Evolutionary conservation across 2,329 filamentous ascomycete species (phyloP).

Genomic region (Sarocladiaceae sp.): DNA sequence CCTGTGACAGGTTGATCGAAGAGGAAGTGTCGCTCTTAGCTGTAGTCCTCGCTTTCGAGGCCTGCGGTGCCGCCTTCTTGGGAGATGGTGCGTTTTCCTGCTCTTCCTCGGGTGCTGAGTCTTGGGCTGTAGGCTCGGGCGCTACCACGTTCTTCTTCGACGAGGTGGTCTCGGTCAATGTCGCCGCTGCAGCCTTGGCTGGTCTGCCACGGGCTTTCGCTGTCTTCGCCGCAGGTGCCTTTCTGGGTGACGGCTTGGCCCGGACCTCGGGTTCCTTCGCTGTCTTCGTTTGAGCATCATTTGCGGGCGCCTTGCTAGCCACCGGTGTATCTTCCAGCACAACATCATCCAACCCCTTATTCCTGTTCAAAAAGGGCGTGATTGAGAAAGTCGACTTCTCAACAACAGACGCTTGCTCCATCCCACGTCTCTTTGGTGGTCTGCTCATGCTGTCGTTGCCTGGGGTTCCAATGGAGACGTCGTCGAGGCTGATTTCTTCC

Average conservation of each 20-base stretch:
- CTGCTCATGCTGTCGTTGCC: constrained; percentile 38
- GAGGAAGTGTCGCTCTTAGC: neutral
- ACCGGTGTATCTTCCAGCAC: constrained; percentile 23
- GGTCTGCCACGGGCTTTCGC: neutral
- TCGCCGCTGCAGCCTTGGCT: neutral
- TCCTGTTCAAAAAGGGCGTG: constrained; percentile 85
- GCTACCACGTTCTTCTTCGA: constrained; percentile 38
- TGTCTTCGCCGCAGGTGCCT: constrained; percentile 10
- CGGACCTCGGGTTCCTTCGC: constrained; percentile 12
- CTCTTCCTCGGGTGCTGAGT: no score
- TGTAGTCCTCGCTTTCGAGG: neutral
- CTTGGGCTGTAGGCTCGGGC: no score
- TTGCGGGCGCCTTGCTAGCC: constrained; percentile 13
- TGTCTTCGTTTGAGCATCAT: constrained; percentile 11
- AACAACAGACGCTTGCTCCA: constrained; percentile 53
- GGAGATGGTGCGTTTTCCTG: neutral
- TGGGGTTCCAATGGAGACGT: constrained; percentile 43
- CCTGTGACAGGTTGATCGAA: neutral
- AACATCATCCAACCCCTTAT: constrained; percentile 47
- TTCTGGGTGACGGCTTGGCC: constrained; percentile 13
- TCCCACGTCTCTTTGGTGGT: constrained; percentile 50
- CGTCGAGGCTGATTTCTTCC: constrained; percentile 40
- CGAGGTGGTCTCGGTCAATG: constrained; percentile 38
- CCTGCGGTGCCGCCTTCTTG: constrained; percentile 4
- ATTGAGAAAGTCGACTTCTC: constrained; percentile 93